A percentile compares a stretch with the other conserved stretches of the same genome.
Conservation (phyloP, 2,329 filamentous ascomycete genomes). For the Claviceps citrina region DNA sequence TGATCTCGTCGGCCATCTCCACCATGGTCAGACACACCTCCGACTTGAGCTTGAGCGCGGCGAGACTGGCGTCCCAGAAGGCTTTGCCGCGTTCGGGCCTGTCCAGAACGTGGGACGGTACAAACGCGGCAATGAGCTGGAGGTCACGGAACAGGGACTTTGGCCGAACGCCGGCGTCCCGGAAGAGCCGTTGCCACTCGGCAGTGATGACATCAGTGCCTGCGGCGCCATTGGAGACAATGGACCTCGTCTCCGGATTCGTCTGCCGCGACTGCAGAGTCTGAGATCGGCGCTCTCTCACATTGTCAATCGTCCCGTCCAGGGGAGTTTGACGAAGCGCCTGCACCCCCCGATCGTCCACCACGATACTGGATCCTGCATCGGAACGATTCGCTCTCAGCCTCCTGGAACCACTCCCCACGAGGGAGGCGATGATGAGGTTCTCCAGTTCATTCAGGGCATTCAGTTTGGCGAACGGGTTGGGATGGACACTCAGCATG, state of each 20-base stretch:
- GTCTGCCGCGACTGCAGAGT: conserved; percentile 25
- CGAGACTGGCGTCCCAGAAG: conserved; percentile 80
- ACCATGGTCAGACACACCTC: conserved; percentile 72
- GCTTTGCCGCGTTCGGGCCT: conserved; percentile 54
- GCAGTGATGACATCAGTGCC: conserved; percentile 51
- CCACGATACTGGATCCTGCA: conserved; percentile 19
- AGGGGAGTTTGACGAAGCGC: conserved; percentile 33
- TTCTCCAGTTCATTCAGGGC: conserved; percentile 71
- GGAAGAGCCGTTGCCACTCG: conserved; percentile 51
- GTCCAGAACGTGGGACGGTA: conserved; percentile 44
- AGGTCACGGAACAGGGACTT: conserved; percentile 69
- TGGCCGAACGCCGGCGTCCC: conserved; percentile 53
- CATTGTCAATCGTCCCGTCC: conserved; percentile 54
- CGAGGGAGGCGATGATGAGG: conserved; percentile 60
- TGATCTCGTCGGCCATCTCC: conserved; percentile 40
- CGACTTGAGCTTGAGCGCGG: conserved; percentile 74
- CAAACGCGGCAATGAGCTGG: conserved; percentile 56
- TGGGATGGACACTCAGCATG: conserved; percentile 79
- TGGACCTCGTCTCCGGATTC: conserved; percentile 31
- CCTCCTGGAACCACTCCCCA: conserved; percentile 19
- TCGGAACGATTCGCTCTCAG: conserved; percentile 23
- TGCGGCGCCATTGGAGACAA: conserved; percentile 32
- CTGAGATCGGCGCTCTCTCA: conserved; percentile 52
- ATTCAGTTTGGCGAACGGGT: conserved; percentile 73
- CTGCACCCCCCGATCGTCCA: conserved; percentile 18